Percentiles rank a stretch among this genome's conserved stretches.
These are phyloP conservation scores for Angomonas ambiguus DNA, from an alignment of 208 protist species.

Conservation along the genomic window DNA sequence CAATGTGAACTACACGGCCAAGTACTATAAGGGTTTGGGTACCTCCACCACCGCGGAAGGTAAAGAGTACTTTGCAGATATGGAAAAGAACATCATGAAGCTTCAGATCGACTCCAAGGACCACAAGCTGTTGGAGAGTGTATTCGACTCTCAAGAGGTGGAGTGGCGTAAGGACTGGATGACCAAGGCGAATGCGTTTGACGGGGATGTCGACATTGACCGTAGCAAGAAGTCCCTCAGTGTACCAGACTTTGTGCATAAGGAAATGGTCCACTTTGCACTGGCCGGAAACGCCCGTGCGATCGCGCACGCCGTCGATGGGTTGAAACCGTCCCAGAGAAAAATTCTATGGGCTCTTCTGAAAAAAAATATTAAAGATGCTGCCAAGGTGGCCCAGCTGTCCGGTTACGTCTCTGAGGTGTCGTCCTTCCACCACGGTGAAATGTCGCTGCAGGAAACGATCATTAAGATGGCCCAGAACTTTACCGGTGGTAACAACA, in stretches of 20 bases:
- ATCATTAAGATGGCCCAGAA: slow-evolving; percentile 99
- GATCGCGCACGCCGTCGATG: slow-evolving; percentile 95
- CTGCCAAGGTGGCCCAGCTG: slow-evolving; percentile 99
- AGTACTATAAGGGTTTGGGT: slow-evolving; percentile 99
- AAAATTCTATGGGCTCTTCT: slow-evolving; percentile 98
- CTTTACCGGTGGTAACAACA: slow-evolving; percentile 99
- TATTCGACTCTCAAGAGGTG: slow-evolving; percentile 97
- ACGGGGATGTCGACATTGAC: slow-evolving; percentile 87
- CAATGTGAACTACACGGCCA: slow-evolving; percentile 75
- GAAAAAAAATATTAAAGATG: slow-evolving; percentile 84
- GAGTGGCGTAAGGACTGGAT: slow-evolving; percentile 99
- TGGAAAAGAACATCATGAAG: slow-evolving; percentile 92
- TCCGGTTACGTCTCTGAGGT: slow-evolving; percentile 97
- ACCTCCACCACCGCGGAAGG: slow-evolving; percentile 96
- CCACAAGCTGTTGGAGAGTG: slow-evolving; percentile 96
- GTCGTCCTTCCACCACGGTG: slow-evolving; percentile 99
- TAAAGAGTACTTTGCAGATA: slow-evolving; percentile 99
- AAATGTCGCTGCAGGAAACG: slow-evolving; percentile 95
- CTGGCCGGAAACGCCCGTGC: slow-evolving; percentile 85
- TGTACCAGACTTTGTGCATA: slow-evolving; percentile 97
- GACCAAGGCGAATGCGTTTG: slow-evolving; percentile 85
- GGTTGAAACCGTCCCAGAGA: slow-evolving; percentile 99
- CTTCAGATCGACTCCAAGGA: slow-evolving; percentile 89
- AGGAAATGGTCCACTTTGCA: slow-evolving; percentile 99
- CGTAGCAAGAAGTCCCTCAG: slow-evolving; percentile 78